phyloP scores from a whole-genome alignment of 1,284 basidiomycete species.

The Austroboletus sp. region DNA sequence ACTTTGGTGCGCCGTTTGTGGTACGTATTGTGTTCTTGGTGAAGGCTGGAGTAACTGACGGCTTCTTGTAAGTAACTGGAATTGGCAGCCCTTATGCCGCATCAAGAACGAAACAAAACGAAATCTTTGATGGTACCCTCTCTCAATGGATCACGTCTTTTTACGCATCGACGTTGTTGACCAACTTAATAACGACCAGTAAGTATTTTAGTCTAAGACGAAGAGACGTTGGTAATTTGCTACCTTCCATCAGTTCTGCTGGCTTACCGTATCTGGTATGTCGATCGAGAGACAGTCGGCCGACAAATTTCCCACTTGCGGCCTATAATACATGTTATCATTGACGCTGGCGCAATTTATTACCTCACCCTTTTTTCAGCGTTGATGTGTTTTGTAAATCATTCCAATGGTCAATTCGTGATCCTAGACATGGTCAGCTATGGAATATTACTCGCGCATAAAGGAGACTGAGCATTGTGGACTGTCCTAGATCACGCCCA shows the following conservation, averaged over 20 bases:
- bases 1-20: conserved; percentile 13
- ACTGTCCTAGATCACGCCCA: conserved; percentile 11
- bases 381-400: conserved; percentile 9
- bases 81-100: conserved; percentile 6
- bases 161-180: conserved; percentile 8
- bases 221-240: neutral
- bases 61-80: conserved; percentile 9
- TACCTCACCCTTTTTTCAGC: conserved; percentile 15
- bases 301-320: conserved; percentile 12
- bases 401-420: conserved; percentile 14
- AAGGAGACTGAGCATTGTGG: too few relatives aligned
- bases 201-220: neutral
- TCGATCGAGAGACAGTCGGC: conserved; percentile 11
- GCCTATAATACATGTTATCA: conserved; percentile 17
- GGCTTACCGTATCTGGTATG: conserved; percentile 21
- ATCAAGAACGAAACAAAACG: neutral
- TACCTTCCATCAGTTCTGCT: conserved; percentile 3
- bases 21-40: conserved; percentile 1
- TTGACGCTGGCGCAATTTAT: conserved; percentile 25
- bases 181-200: conserved; percentile 13
- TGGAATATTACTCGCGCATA: neutral
- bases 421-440: conserved; percentile 18
- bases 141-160: conserved; percentile 13
- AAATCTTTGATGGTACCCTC: conserved; percentile 6
- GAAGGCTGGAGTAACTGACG: neutral